These are phyloP conservation scores for Retiboletus flavoniger DNA, from an alignment of 1,284 basidiomycete species.

Conservation along the genomic window DNA sequence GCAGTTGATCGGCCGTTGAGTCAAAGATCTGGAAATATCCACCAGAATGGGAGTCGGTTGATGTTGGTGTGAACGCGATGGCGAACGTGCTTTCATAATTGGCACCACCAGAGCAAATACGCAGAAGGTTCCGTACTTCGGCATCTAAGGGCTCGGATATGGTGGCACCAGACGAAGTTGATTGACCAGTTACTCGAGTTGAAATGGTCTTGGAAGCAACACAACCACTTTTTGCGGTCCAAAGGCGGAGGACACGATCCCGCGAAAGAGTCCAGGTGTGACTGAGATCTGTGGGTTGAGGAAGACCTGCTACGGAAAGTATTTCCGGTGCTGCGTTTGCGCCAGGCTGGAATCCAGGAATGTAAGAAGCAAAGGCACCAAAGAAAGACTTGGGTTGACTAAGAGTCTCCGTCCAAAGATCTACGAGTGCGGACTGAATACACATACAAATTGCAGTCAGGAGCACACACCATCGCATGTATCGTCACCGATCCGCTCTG, in stretches of 20 bases:
- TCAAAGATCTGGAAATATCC: slow-evolving; percentile 69
- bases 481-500: slow-evolving; percentile 53
- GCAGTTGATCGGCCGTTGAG: slow-evolving; percentile 53
- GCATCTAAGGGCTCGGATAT: slow-evolving; percentile 53
- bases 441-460: background rate
- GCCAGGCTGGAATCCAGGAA: slow-evolving; percentile 52
- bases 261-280: slow-evolving; percentile 85
- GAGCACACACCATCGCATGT: slow-evolving; percentile 51
- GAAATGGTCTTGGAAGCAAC: slow-evolving; percentile 57
- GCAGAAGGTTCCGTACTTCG: slow-evolving; percentile 59
- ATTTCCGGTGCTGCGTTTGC: slow-evolving; percentile 54
- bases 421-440: slow-evolving; percentile 34
- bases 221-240: slow-evolving; percentile 73
- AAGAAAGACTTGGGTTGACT: slow-evolving; percentile 63
- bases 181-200: slow-evolving; percentile 17
- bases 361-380: slow-evolving; percentile 62
- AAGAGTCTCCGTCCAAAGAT: slow-evolving; percentile 67
- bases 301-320: slow-evolving; percentile 63
- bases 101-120: slow-evolving; percentile 47
- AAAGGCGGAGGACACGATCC: slow-evolving; percentile 80
- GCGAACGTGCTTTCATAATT: slow-evolving; percentile 47
- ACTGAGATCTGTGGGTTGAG: slow-evolving; percentile 69
- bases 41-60: slow-evolving; percentile 58
- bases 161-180: slow-evolving; percentile 27
- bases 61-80: slow-evolving; percentile 66